These are phyloP conservation scores for Trichoderma lentiforme DNA, from an alignment of 2,329 filamentous ascomycete species.

Conservation along the genomic window DNA sequence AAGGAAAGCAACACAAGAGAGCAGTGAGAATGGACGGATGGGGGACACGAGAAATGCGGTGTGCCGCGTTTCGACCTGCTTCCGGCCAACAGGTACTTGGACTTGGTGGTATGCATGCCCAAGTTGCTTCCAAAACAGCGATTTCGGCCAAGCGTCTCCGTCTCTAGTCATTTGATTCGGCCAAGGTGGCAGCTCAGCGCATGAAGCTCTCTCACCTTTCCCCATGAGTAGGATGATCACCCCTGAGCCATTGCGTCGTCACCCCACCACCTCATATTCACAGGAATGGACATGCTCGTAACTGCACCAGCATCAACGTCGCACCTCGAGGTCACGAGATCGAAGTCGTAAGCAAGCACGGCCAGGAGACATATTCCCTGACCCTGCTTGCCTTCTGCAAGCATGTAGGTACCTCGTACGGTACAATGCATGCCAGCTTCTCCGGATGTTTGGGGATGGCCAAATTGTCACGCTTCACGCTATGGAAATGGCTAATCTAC, in stretches of 20 bases:
- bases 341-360: not conserved
- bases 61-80: conserved; percentile 10
- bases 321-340: not conserved
- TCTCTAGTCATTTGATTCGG: not conserved
- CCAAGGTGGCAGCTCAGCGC: not conserved
- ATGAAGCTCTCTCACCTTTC: not conserved
- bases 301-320: not conserved
- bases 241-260: conserved; percentile 8
- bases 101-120: not conserved
- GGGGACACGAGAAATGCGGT: conserved; percentile 7
- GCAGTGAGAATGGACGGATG: not conserved
- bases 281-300: not conserved
- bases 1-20: not conserved
- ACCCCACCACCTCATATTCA: not conserved
- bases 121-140: not conserved
- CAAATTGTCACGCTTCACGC: not conserved
- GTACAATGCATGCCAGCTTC: not conserved
- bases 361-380: not conserved
- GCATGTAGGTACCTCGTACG: not conserved
- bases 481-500: conserved; percentile 1
- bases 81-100: not conserved
- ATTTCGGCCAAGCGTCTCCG: not conserved
- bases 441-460: not conserved
- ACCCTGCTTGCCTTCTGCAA: not conserved
- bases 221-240: conserved; percentile 1